phyloP scores from a whole-genome alignment of 1,139 yeast genomes.

The Pichia sp. region DNA sequence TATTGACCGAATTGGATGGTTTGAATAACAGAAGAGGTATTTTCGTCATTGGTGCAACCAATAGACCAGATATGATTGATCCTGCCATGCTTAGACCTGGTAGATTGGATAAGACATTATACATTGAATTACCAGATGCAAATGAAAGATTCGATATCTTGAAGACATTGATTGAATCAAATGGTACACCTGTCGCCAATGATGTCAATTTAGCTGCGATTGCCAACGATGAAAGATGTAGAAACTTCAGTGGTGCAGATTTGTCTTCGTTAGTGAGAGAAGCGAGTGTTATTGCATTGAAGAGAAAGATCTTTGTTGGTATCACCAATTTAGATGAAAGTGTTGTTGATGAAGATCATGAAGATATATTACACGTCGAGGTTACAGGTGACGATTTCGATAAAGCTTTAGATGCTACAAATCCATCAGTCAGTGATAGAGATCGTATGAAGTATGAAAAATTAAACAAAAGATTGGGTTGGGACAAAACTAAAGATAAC shows the following conservation, averaged over 20 bases:
- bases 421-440: slow-evolving; percentile 88
- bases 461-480: slow-evolving; percentile 33
- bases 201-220: slow-evolving; percentile 60
- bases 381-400: slow-evolving; percentile 70
- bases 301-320: slow-evolving; percentile 57
- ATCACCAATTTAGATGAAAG: slow-evolving; percentile 36
- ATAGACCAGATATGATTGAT: slow-evolving; percentile 97
- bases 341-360: slow-evolving; percentile 30
- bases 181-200: slow-evolving; percentile 71
- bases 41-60: slow-evolving; percentile 95
- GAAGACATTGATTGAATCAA: slow-evolving; percentile 66
- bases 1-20: slow-evolving; percentile 93
- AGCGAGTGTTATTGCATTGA: slow-evolving; percentile 87
- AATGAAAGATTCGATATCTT: slow-evolving; percentile 80
- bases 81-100: slow-evolving; percentile 99
- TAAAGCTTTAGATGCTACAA: slow-evolving; percentile 67
- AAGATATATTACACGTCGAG: slow-evolving; percentile 33
- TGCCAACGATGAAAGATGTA: slow-evolving; percentile 75
- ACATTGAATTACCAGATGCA: slow-evolving; percentile 82
- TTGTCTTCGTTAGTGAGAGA: slow-evolving; percentile 88
- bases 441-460: slow-evolving; percentile 78
- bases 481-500: slow-evolving; percentile 31
- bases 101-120: slow-evolving; percentile 87
- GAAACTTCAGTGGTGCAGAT: slow-evolving; percentile 96
- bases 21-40: slow-evolving; percentile 90